Conservation (phyloP, 805 yeast species). For the Cyberlindnera japonica region DNA sequence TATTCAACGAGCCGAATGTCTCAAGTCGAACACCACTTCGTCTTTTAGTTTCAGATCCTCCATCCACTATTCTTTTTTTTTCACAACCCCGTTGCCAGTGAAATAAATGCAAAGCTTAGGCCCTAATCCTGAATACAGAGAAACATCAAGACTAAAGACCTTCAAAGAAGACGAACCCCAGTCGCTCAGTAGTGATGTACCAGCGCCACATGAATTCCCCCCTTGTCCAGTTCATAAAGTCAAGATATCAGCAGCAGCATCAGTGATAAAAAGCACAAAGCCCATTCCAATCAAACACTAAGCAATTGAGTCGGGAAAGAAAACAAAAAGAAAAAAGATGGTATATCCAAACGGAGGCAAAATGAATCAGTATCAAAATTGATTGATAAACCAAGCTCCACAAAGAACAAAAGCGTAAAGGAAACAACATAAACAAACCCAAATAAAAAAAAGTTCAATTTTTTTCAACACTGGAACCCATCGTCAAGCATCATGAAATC, state of each 20-base stretch:
- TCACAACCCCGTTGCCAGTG: too few relatives aligned
- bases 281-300: not conserved
- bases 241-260: not conserved
- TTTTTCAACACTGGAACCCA: slow-evolving; percentile 17
- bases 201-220: slow-evolving; percentile 27
- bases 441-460: slow-evolving; percentile 1
- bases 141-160: not conserved
- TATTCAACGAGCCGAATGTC: slow-evolving; percentile 25
- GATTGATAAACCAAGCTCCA: too few relatives aligned
- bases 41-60: not conserved
- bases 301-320: not conserved
- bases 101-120: too few relatives aligned
- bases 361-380: too few relatives aligned
- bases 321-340: not conserved
- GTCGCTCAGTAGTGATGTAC: slow-evolving; percentile 21
- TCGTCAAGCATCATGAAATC: slow-evolving; percentile 28
- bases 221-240: not conserved
- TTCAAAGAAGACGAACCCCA: slow-evolving; percentile 13
- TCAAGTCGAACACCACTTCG: slow-evolving; percentile 18
- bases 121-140: too few relatives aligned
- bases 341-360: not conserved
- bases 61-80: too few relatives aligned
- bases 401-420: not conserved
- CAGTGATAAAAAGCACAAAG: not conserved
- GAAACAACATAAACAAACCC: not conserved